A percentile compares a stretch with the other conserved stretches of the same genome.
Evolutionary conservation across 345 rosid genomes (phyloP).

Genomic region (Aurinia saxatilis): DNA sequence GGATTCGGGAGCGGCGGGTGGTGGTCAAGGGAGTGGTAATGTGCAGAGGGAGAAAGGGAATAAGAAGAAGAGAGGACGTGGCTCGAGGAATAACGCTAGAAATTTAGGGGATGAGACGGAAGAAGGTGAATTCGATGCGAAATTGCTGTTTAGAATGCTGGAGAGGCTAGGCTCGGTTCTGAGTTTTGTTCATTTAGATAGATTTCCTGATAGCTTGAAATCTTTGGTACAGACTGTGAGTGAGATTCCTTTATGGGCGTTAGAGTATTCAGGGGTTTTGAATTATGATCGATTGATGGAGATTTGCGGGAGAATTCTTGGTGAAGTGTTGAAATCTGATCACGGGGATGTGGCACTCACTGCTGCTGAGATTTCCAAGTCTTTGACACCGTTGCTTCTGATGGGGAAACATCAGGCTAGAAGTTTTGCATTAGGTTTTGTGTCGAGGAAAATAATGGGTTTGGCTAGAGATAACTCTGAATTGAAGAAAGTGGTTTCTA

Average conservation of each 20-base stretch:
- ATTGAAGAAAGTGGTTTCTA: slow-evolving; percentile 46
- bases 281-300: slow-evolving; percentile 36
- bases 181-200: slow-evolving; percentile 61
- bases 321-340: slow-evolving; percentile 44
- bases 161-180: slow-evolving; percentile 47
- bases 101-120: slow-evolving; percentile 21
- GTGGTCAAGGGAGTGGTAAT: slow-evolving; percentile 4
- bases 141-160: slow-evolving; percentile 32
- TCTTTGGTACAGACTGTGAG: slow-evolving; percentile 59
- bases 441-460: slow-evolving; percentile 34
- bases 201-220: slow-evolving; percentile 77
- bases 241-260: slow-evolving; percentile 48
- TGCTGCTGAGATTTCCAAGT: slow-evolving; percentile 63
- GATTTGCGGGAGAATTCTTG: slow-evolving; percentile 48
- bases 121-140: slow-evolving; percentile 37
- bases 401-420: slow-evolving; percentile 57
- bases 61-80: slow-evolving; percentile 31
- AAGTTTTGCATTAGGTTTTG: slow-evolving; percentile 58
- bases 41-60: slow-evolving; percentile 17
- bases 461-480: slow-evolving; percentile 34
- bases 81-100: slow-evolving; percentile 6
- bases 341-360: slow-evolving; percentile 60
- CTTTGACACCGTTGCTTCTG: slow-evolving; percentile 52
- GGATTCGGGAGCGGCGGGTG: background rate
- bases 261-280: slow-evolving; percentile 30